Evolutionary conservation across 1,139 yeast species (phyloP), one percentile per base, ranked within the genome.

Genomic region (Candida freyschussii): DNA sequence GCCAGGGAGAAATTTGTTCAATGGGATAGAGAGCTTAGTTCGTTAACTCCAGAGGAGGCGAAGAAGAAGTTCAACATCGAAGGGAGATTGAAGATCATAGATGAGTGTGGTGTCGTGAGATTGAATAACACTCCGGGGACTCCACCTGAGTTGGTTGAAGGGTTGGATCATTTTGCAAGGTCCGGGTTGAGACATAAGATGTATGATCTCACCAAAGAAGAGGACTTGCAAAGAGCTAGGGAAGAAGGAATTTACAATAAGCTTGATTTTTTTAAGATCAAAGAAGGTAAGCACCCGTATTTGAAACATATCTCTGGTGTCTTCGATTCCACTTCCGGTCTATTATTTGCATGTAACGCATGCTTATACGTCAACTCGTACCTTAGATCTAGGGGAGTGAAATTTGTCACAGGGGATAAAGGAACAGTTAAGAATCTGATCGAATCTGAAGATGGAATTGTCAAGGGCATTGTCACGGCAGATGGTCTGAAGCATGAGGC

Each of bases 281-380:
- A 36, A 21, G 14, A 29, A 2, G 40, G 35, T 10, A 19, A 13
- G 8, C 26, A 29, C 12, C 27, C 29, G n/a, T 29, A 26, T 21
- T 9, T 39, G 15, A 32, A 43, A 17, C 24, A 41, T 21, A 27
- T 47, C 12, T 42, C 41, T 21, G 65, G 67, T 15, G 52, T 56
- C 7, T 44, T 62, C 16, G 69, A 64, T 36, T 41, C 60, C 10
- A 53, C 59, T 13, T 56, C 67, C 6, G 69, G 71, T 5, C 44
- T 66, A 27, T 39, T 65, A 3, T 52, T 59, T 37, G 65, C 72
- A 2, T 50, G 55, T 6, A 60, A 60, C 29, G 61, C 66, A 6
- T 55, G 59, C 20, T 44, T 47, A 17, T 62, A 55, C 39, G 59
- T 52, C 7, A 47, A 53, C 17, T 41, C 50, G 13, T 23, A 52